These are phyloP conservation scores for Myrica gale DNA, from an alignment of 306 rosid genomes.

Conservation along the genomic window DNA sequence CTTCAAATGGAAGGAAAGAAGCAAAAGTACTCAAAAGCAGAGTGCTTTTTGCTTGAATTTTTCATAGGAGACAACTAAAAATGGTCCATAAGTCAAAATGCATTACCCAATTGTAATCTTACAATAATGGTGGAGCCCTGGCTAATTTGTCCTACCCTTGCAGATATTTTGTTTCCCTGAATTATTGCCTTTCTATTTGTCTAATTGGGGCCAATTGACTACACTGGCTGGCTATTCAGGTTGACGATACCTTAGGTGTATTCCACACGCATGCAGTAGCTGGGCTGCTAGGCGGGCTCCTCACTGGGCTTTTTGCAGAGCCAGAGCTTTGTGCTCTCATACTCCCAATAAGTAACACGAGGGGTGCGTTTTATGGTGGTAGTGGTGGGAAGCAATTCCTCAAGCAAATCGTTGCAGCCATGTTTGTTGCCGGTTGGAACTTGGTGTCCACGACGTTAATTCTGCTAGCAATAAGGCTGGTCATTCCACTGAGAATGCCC, in stretches of 20 bases:
- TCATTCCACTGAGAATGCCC: slow-evolving; percentile 85
- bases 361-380: slow-evolving; percentile 87
- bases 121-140: too few relatives aligned
- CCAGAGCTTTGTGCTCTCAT: slow-evolving; percentile 65
- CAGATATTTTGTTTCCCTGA: too few relatives aligned
- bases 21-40: too few relatives aligned
- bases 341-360: slow-evolving; percentile 51
- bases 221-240: slow-evolving; percentile 29
- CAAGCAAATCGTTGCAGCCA: slow-evolving; percentile 74
- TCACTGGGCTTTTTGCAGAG: slow-evolving; percentile 88
- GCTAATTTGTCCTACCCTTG: too few relatives aligned
- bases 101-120: too few relatives aligned
- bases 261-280: slow-evolving; percentile 99
- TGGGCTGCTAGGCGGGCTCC: slow-evolving; percentile 81
- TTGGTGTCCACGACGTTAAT: slow-evolving; percentile 76
- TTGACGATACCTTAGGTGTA: slow-evolving; percentile 87
- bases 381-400: slow-evolving; percentile 64
- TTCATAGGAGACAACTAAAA: too few relatives aligned
- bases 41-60: too few relatives aligned
- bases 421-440: slow-evolving; percentile 80
- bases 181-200: too few relatives aligned
- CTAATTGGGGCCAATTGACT: too few relatives aligned
- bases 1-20: background rate
- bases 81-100: too few relatives aligned
- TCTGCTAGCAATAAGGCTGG: slow-evolving; percentile 53